Evolutionary conservation across 2,329 filamentous ascomycete genomes (phyloP).

Genomic region (Apiospora malaysiana): DNA sequence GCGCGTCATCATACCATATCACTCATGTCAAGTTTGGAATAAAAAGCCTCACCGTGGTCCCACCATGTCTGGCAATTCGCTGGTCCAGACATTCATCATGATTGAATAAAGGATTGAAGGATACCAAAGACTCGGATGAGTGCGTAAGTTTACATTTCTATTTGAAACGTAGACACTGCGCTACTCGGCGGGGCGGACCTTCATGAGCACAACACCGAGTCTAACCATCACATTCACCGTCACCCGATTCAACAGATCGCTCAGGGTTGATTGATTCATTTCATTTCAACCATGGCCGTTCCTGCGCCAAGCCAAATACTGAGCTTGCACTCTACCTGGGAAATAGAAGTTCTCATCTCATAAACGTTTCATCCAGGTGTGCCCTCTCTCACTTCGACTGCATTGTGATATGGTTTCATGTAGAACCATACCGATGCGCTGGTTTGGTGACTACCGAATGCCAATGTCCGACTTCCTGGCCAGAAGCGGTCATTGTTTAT

Average conservation of each 20-base stretch:
- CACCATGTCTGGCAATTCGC: not conserved
- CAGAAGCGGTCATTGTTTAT: not conserved
- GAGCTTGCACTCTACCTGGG: not conserved
- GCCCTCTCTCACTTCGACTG: not conserved
- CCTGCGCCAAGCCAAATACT: not conserved
- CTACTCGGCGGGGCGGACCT: not conserved
- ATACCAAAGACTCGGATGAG: not conserved
- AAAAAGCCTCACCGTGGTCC: not conserved
- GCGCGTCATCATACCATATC: not conserved
- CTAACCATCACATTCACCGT: not conserved
- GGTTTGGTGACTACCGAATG: not conserved
- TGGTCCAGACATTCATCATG: not conserved
- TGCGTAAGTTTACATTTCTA: not conserved
- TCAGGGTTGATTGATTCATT: constrained; percentile 1
- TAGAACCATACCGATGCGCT: constrained; percentile 5
- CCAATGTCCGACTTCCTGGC: not conserved
- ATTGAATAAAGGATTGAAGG: not conserved
- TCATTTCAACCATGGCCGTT: not conserved
- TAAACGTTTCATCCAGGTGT: constrained; percentile 1
- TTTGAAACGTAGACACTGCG: constrained; percentile 7
- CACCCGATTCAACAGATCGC: not conserved
- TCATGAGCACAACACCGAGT: not conserved
- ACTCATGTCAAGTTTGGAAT: constrained; percentile 3
- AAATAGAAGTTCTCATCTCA: not conserved
- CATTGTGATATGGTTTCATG: constrained; percentile 12